Evolutionary conservation across 306 rosid genomes (phyloP).

Genomic region (Prunus padus): DNA sequence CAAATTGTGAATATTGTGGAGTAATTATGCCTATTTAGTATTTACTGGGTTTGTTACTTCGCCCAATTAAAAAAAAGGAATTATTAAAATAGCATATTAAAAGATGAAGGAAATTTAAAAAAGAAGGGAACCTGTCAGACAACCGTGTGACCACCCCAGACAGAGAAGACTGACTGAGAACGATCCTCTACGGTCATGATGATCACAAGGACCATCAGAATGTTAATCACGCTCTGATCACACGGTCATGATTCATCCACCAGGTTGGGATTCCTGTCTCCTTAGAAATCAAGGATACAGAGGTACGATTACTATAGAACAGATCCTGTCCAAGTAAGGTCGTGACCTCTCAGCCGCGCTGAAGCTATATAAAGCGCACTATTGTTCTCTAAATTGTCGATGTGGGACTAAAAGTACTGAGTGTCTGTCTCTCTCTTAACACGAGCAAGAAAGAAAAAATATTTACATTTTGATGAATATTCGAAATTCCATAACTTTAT

Average conservation of each 20-base stretch:
- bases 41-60: too few species aligned
- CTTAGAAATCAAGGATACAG: slow-evolving; percentile 22
- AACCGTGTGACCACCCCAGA: slow-evolving; percentile 8
- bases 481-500: not conserved
- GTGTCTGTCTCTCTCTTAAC: too few species aligned
- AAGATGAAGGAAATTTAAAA: not conserved
- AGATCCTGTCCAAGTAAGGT: slow-evolving; percentile 33
- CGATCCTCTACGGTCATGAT: slow-evolving; percentile 4
- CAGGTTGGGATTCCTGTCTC: slow-evolving; percentile 25
- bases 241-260: slow-evolving; percentile 19
- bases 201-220: too few species aligned
- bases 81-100: too few species aligned
- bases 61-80: too few species aligned
- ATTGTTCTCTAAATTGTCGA: not conserved
- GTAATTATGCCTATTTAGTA: too few species aligned
- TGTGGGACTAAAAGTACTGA: not conserved
- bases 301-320: slow-evolving; percentile 26
- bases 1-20: too few species aligned
- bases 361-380: not conserved
- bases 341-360: accelerated
- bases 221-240: slow-evolving; percentile 24
- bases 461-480: not conserved
- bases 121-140: slow-evolving; percentile 1
- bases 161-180: not conserved
- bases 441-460: not conserved